Evolutionary conservation across 352 stramenopile genomes (phyloP), one percentile per base, ranked within the genome.

Genomic region (Phytophthora capsici): DNA sequence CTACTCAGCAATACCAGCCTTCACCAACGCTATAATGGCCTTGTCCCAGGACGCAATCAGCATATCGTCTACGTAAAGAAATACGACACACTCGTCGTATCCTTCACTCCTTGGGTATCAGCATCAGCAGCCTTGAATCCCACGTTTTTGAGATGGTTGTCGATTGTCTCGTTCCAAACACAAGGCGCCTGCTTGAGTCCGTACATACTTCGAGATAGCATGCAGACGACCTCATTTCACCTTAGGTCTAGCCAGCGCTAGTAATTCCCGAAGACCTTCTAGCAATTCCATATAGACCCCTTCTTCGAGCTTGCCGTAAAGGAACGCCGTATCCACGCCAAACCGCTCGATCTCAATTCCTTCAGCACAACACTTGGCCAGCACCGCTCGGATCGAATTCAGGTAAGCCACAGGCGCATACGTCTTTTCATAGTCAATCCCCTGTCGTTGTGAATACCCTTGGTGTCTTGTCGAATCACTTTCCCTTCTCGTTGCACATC

Each of bases 361-460:
- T n/a, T 40, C 40, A n/a, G n/a, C n/a, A n/a, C n/a, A n/a, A n/a
- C n/a, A n/a, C n/a, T n/a, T n/a, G n/a, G n/a, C n/a, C n/a, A n/a
- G n/a, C n/a, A n/a, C n/a, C n/a, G n/a, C n/a, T n/a, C n/a, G n/a
- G n/a, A n/a, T n/a, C n/a, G n/a, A 57, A 8, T 55, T 55, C 30
- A 55, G 14, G 50, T 49, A 49, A 37, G 22, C 50, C 23, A 57
- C 50, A n/a, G 50, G 22, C 14, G 50, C 34, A 26, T 60, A 60
- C 17, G 40, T 60, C 40, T 60, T 12, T 36, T 60, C 40, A 23
- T 45, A 51, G 40, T 51, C 25, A 17, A 60, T 60, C 8, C 40
- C 26, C 16, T 50, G 16, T 30, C 20, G 38, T 16, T 32, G 40
- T 19, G 52, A 45, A 9, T 41, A 59, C 4, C 22, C 36, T 7